A percentile compares a stretch with the other conserved stretches of the same genome.
Evolutionary conservation across 164 flowering plant species (phyloP).

Genomic region (Piper betle): DNA sequence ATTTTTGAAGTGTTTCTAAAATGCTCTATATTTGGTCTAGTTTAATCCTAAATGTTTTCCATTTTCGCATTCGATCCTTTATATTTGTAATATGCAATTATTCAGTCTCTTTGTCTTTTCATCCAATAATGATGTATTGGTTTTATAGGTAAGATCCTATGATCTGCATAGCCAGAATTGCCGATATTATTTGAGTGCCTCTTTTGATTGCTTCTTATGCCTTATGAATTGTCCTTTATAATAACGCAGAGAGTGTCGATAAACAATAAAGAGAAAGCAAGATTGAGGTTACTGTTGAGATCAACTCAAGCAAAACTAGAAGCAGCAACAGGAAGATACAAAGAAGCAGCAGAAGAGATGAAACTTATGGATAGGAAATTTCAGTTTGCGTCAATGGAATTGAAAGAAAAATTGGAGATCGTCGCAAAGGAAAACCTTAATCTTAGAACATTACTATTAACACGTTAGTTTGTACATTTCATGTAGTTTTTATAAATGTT

Average conservation of each 20-base stretch:
- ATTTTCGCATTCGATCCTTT: too few species aligned
- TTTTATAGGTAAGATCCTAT: too few species aligned
- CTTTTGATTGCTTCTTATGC: not conserved
- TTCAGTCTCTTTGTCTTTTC: too few species aligned
- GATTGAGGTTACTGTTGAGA: conserved; percentile 56
- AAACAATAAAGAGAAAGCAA: conserved; percentile 36
- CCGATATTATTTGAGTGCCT: not conserved
- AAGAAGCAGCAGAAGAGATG: conserved; percentile 35
- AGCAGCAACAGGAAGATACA: conserved; percentile 33
- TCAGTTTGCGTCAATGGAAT: conserved; percentile 38
- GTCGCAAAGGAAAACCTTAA: not conserved
- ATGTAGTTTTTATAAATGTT: too few species aligned
- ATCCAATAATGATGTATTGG: too few species aligned
- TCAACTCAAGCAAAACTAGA: conserved; percentile 55
- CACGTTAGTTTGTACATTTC: not conserved
- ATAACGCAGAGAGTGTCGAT: conserved; percentile 24
- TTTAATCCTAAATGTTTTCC: too few species aligned
- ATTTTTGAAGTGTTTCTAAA: too few species aligned
- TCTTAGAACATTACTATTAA: not conserved
- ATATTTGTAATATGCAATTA: too few species aligned
- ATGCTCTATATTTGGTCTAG: too few species aligned
- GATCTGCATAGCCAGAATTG: not conserved
- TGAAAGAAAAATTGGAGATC: conserved; percentile 34
- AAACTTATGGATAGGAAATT: conserved; percentile 44
- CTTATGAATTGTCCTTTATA: not conserved